phyloP scores from a whole-genome alignment of 1,284 basidiomycete species.

The Porogramme epimiltina region DNA sequence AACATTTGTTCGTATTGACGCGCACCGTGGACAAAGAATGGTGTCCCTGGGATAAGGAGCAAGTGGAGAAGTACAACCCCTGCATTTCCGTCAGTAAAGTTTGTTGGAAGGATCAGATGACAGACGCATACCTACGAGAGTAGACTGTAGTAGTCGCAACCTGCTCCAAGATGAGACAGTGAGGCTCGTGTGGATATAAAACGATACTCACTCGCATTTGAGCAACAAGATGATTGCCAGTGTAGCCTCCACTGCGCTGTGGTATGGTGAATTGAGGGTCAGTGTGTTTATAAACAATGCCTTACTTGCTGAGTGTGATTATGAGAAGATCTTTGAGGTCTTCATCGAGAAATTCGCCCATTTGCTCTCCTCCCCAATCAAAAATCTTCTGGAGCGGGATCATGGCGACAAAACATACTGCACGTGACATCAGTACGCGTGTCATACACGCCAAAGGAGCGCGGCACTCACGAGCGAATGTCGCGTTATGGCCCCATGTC shows the following conservation, averaged over 20 bases:
- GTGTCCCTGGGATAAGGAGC: constrained; percentile 58
- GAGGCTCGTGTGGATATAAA: not conserved
- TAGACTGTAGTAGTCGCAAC: constrained; percentile 58
- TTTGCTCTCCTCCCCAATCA: constrained; percentile 65
- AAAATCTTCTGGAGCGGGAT: constrained; percentile 58
- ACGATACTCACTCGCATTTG: constrained; percentile 50
- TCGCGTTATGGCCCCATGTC: constrained; percentile 26
- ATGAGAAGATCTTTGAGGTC: constrained; percentile 59
- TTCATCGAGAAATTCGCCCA: constrained; percentile 57
- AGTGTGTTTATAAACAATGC: not conserved
- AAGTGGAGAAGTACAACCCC: constrained; percentile 67
- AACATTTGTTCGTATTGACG: constrained; percentile 50
- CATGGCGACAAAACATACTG: constrained; percentile 60
- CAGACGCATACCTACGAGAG: constrained; percentile 48
- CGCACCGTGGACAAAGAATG: constrained; percentile 62
- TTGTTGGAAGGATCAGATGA: too few relatives aligned
- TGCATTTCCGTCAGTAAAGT: too few relatives aligned
- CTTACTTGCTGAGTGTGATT: constrained; percentile 64
- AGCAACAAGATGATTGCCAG: constrained; percentile 63
- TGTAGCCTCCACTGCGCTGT: constrained; percentile 55
- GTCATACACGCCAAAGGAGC: not conserved
- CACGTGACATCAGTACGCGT: not conserved
- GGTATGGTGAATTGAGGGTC: constrained; percentile 24
- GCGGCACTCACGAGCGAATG: constrained; percentile 42
- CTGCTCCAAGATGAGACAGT: constrained; percentile 28